Conservation (phyloP, 1,284 basidiomycete species). For the Ceratobasidium sp. region DNA sequence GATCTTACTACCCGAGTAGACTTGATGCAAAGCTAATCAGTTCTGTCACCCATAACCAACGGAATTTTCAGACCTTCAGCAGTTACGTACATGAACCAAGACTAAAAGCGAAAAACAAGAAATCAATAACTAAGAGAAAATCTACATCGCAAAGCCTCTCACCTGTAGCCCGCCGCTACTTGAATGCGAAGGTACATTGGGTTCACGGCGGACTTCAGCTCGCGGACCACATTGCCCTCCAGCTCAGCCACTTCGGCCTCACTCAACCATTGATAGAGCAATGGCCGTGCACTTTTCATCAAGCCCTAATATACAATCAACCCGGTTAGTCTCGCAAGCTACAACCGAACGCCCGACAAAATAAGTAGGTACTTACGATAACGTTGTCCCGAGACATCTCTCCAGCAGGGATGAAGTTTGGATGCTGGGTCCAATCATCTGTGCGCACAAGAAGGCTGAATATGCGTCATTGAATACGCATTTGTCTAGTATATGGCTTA, state of each 20-base stretch:
- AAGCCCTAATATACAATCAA: background rate
- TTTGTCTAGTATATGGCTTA: slow-evolving; percentile 1
- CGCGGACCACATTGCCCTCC: slow-evolving; percentile 12
- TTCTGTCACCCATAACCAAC: too few species aligned
- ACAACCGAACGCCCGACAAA: too few species aligned
- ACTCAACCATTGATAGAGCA: slow-evolving; percentile 17
- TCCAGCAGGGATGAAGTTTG: slow-evolving; percentile 5
- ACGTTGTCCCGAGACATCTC: slow-evolving; percentile 16
- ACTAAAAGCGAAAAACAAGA: too few species aligned
- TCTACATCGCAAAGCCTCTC: too few species aligned
- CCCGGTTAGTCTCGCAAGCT: background rate
- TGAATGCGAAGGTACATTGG: slow-evolving; percentile 31
- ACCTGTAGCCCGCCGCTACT: too few species aligned
- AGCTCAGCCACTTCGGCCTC: slow-evolving; percentile 25
- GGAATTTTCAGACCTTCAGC: too few species aligned
- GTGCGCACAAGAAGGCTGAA: too few species aligned
- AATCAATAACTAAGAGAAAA: too few species aligned
- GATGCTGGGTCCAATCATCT: slow-evolving; percentile 26
- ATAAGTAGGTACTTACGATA: background rate
- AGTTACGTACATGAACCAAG: too few species aligned
- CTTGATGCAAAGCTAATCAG: too few species aligned
- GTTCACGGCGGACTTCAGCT: background rate
- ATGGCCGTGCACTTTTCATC: slow-evolving; percentile 8
- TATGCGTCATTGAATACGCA: background rate
- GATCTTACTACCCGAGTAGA: too few species aligned